Evolutionary conservation across 2,329 filamentous ascomycete genomes (phyloP), one percentile per base, ranked within the genome.

Genomic region (Colletotrichum sp.): DNA sequence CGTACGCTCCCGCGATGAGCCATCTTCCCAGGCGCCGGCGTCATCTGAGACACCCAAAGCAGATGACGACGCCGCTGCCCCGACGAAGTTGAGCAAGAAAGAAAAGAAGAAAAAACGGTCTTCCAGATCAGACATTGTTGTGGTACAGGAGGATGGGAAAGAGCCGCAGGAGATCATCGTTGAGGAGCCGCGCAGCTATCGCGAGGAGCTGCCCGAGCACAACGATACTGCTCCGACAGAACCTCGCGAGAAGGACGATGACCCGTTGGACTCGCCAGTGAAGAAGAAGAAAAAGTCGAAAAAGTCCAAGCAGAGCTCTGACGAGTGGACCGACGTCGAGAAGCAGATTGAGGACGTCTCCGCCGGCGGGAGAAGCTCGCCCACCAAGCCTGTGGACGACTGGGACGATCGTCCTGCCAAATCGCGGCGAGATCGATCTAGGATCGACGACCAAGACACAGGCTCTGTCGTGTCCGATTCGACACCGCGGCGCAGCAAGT

Each of bases 381-480:
- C 70, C 30, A 43, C 32, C 26, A 65, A 61, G 16, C 28, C 28
- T 24, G 13, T 63, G 36, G 63, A 52, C 15, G 73, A 73, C 7
- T 69, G 73, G 70, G 73, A 75, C 21, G 70, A 75, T 39, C 64
- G 71, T 59, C 73, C 73, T 26, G n/a, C 64, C 57, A 73, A 69
- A 28, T 75, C 73, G 15, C 73, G 48, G 26, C 64, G 73, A 26
- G 73, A 75, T 75, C 83, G 84, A 69, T 83, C 81, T 55, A 83
- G 30, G 34, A 36, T 65, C 15, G 84, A 87, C 30, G 86, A 89
- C 72, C 85, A 85, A n/a, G 88, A 89, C 55, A 85, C 87, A 24
- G 86, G 84, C 75, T 91, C 89, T 36, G 85, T 89, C 15, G 85
- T 88, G 7, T 90, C 90, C 7, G 88, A 87, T 67, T 83, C 85